These are phyloP conservation scores for Rubia balearica DNA, from an alignment of 305 asterid species.

Conservation along the genomic window DNA sequence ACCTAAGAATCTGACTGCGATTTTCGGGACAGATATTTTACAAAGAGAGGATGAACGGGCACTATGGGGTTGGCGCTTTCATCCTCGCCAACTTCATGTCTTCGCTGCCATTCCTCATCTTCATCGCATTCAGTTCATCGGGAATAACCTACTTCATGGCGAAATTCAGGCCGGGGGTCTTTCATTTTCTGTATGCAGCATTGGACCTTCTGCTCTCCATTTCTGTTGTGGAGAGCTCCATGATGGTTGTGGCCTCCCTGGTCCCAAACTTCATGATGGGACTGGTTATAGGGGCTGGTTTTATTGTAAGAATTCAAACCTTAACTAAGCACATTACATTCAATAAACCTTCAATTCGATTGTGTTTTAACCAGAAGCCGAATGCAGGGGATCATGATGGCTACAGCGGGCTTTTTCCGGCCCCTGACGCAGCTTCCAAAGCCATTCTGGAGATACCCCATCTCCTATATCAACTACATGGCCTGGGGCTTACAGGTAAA, in stretches of 20 bases:
- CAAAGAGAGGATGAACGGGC: conserved; percentile 68
- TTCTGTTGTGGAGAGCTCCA: conserved; percentile 75
- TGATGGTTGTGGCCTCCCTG: conserved; percentile 89
- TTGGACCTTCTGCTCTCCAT: conserved; percentile 56
- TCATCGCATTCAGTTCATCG: conserved; percentile 50
- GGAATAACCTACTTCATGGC: conserved; percentile 63
- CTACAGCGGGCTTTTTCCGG: conserved; percentile 76
- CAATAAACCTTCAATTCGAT: not conserved
- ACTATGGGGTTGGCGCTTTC: conserved; percentile 75
- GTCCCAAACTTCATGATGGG: conserved; percentile 94
- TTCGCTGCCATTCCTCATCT: conserved; percentile 62
- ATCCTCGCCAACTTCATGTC: conserved; percentile 68
- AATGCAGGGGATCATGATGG: conserved; percentile 84
- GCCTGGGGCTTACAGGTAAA: conserved; percentile 75
- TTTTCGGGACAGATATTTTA: conserved; percentile 49
- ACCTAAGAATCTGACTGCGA: not conserved
- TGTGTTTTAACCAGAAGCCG: not conserved
- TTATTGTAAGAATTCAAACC: conserved; percentile 40
- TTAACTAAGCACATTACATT: not conserved
- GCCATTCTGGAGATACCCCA: conserved; percentile 67
- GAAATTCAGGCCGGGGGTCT: conserved; percentile 63
- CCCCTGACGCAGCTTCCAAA: conserved; percentile 57
- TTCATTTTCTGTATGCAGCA: conserved; percentile 45
- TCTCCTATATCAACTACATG: conserved; percentile 85
- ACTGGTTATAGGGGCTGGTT: conserved; percentile 63